phyloP scores from a whole-genome alignment of 768 basidiomycete species.

The Pleurotus tuber-regium region DNA sequence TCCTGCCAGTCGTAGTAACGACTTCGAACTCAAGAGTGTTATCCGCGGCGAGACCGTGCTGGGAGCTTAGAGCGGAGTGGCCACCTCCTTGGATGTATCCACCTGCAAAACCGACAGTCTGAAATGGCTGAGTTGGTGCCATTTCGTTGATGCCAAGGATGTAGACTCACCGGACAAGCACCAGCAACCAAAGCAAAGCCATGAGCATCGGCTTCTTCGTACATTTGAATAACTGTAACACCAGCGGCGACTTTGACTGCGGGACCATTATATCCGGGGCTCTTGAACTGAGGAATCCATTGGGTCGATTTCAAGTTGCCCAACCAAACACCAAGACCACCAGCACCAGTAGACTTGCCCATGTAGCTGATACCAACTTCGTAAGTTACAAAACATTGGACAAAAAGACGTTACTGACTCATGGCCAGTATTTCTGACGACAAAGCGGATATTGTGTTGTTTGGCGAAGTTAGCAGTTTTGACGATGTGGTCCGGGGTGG shows the following conservation, averaged over 20 bases:
- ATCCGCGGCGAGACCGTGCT: conserved; percentile 30
- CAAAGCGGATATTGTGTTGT: conserved; percentile 18
- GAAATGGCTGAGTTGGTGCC: too few species aligned
- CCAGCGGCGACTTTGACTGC: not conserved
- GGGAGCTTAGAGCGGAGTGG: conserved; percentile 25
- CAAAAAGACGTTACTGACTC: not conserved
- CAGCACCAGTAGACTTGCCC: not conserved
- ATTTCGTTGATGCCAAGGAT: too few species aligned
- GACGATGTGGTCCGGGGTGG: not conserved
- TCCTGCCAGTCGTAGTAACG: conserved; percentile 38
- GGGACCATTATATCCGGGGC: not conserved
- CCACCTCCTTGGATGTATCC: conserved; percentile 43
- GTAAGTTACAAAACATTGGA: not conserved
- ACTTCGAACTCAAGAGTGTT: conserved; percentile 33
- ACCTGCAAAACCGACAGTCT: conserved; percentile 36
- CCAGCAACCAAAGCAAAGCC: not conserved
- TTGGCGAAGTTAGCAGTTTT: conserved; percentile 15
- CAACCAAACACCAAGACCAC: not conserved
- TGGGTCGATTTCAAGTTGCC: not conserved
- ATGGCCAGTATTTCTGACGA: conserved; percentile 17
- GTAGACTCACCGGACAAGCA: not conserved
- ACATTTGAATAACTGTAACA: not conserved
- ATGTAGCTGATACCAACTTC: not conserved
- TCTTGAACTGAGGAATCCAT: not conserved
- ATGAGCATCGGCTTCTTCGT: not conserved